Percentiles rank a stretch among this genome's conserved stretches.
Conservation (phyloP, 768 basidiomycete species). For the Dentipellis fragilis region DNA sequence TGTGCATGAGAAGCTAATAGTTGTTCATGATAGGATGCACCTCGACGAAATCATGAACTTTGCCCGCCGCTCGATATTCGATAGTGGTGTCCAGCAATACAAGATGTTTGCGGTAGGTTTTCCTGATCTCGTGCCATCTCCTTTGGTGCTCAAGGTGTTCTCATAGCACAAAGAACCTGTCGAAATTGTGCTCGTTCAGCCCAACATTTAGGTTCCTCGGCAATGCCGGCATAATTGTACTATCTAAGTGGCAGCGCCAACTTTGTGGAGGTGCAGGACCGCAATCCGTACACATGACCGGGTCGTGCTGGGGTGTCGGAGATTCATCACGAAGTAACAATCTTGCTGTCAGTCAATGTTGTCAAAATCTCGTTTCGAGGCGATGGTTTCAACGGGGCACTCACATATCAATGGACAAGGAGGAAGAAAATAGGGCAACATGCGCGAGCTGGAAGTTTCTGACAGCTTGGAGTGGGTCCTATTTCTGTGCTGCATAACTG, state of each 20-base stretch:
- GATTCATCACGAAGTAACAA: no score
- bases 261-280: constrained; percentile 78
- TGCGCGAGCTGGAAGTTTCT: no score
- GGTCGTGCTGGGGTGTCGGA: no score
- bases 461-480: no score
- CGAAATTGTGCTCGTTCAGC: constrained; percentile 87
- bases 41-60: constrained; percentile 99
- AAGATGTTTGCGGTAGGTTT: no score
- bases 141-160: background rate
- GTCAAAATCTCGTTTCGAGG: no score
- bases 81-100: constrained; percentile 92
- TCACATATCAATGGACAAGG: no score
- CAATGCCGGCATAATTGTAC: constrained; percentile 27
- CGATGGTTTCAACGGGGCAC: no score
- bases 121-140: background rate
- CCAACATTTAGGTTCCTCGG: constrained; percentile 99
- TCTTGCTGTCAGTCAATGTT: no score
- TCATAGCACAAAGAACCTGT: constrained; percentile 65
- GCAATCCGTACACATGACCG: constrained; percentile 78
- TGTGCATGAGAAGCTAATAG: constrained; percentile 5
- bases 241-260: constrained; percentile 48
- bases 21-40: constrained; percentile 51
- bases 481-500: no score
- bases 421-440: no score
- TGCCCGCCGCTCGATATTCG: constrained; percentile 93